A percentile compares a stretch with the other conserved stretches of the same genome.
phyloP scores from a whole-genome alignment of 495 filamentous ascomycete genomes.

The Neurospora intermedia region DNA sequence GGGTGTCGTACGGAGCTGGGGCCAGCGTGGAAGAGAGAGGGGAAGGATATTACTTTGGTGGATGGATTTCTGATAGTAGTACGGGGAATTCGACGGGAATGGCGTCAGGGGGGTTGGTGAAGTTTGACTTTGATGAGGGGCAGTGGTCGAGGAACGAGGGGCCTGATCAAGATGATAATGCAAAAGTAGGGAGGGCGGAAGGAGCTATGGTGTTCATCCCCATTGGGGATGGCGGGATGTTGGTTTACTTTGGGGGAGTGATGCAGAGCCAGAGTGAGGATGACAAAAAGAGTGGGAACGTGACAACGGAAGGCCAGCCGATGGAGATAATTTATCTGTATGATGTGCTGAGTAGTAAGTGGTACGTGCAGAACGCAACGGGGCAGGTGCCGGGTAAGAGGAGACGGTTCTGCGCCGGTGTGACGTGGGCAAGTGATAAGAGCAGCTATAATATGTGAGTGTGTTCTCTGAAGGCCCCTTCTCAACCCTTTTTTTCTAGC shows the following conservation, averaged over 20 bases:
- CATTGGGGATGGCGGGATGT: constrained; percentile 40
- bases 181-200: constrained; percentile 26
- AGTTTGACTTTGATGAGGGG: not conserved
- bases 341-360: constrained; percentile 39
- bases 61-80: constrained; percentile 32
- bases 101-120: not conserved
- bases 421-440: constrained; percentile 41
- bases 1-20: constrained; percentile 18
- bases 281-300: constrained; percentile 19
- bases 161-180: not conserved
- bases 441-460: constrained; percentile 46
- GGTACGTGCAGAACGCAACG: constrained; percentile 42
- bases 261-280: not conserved
- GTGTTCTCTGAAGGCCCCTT: not conserved
- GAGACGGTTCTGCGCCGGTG: constrained; percentile 44
- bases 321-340: constrained; percentile 39
- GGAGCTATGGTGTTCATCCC: constrained; percentile 39
- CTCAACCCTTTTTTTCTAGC: not conserved
- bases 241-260: constrained; percentile 44
- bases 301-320: constrained; percentile 17
- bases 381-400: constrained; percentile 35
- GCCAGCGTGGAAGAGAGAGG: constrained; percentile 13
- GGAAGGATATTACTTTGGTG: constrained; percentile 29
- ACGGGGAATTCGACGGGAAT: not conserved
- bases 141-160: not conserved